These are phyloP conservation scores for Pseudogymnoascus sp. DNA, from an alignment of 2,329 filamentous ascomycete genomes.

Conservation along the genomic window DNA sequence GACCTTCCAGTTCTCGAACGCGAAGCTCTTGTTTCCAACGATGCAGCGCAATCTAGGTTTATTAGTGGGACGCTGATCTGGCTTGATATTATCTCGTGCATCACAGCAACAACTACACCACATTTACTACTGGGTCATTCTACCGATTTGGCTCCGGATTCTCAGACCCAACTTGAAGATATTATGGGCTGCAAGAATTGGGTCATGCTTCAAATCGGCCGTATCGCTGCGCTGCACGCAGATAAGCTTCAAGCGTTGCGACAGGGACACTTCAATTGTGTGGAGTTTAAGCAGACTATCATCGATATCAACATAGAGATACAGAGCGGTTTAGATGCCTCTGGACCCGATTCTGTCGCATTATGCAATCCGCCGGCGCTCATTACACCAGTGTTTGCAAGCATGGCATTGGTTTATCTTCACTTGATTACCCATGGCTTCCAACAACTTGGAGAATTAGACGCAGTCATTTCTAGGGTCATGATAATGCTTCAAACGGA, in stretches of 20 bases:
- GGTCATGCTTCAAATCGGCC: slow-evolving; percentile 47
- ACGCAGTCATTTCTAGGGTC: slow-evolving; percentile 15
- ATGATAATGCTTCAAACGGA: slow-evolving; percentile 20
- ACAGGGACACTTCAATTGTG: slow-evolving; percentile 12
- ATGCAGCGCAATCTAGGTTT: slow-evolving; percentile 39
- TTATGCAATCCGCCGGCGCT: slow-evolving; percentile 10
- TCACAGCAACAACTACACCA: slow-evolving; percentile 38
- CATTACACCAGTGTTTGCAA: slow-evolving; percentile 22
- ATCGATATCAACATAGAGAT: slow-evolving; percentile 20
- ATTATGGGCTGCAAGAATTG: slow-evolving; percentile 52
- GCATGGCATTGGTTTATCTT: slow-evolving; percentile 22
- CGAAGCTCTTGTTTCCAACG: slow-evolving; percentile 33
- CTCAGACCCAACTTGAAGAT: slow-evolving; percentile 36
- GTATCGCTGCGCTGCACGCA: slow-evolving; percentile 45
- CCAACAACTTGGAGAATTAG: slow-evolving; percentile 14
- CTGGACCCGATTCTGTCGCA: slow-evolving; percentile 6
- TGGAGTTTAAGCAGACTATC: slow-evolving; percentile 13
- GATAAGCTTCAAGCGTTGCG: slow-evolving; percentile 46
- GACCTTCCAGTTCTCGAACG: slow-evolving; percentile 12
- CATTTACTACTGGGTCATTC: slow-evolving; percentile 36
- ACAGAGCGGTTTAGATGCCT: slow-evolving; percentile 17
- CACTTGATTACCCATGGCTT: slow-evolving; percentile 22
- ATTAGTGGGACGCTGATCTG: slow-evolving; percentile 41
- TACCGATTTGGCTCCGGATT: slow-evolving; percentile 32
- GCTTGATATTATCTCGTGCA: slow-evolving; percentile 44